phyloP scores from a whole-genome alignment of 2,329 filamentous ascomycete species.

The Periglandula ipomoeae region DNA sequence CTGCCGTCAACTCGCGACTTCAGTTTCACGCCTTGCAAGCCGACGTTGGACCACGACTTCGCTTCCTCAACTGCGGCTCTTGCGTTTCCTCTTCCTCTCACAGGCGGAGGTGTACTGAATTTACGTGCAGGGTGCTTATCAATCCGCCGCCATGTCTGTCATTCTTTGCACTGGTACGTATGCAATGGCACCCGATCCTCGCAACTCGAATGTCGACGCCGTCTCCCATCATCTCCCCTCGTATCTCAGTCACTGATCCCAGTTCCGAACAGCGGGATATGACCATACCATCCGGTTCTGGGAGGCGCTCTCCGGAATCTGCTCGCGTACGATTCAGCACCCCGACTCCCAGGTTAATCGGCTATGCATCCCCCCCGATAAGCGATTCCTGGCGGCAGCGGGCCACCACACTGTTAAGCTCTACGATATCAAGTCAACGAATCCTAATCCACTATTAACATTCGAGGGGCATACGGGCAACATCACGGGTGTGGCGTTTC shows the following conservation, averaged over 20 bases:
- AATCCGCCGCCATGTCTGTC: constrained; percentile 42
- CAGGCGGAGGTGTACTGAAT: not conserved
- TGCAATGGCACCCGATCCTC: too few species aligned
- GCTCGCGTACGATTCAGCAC: constrained; percentile 94
- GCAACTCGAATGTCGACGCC: too few species aligned
- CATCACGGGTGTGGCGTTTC: constrained; percentile 92
- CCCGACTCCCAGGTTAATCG: constrained; percentile 98
- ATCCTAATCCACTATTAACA: constrained; percentile 82
- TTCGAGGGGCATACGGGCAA: constrained; percentile 96
- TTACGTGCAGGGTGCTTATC: not conserved
- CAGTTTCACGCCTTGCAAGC: not conserved
- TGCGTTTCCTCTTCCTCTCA: not conserved
- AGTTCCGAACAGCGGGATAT: constrained; percentile 51
- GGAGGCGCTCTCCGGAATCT: constrained; percentile 96
- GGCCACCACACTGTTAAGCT: constrained; percentile 83
- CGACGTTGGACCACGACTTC: not conserved
- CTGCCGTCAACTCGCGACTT: too few species aligned
- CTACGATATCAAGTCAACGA: constrained; percentile 98
- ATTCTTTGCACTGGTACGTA: constrained; percentile 51
- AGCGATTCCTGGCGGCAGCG: constrained; percentile 83
- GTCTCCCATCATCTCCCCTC: too few species aligned
- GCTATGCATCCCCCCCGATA: constrained; percentile 96
- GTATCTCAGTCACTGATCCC: too few species aligned
- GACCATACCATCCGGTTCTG: constrained; percentile 71
- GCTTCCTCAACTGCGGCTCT: not conserved